phyloP scores from a whole-genome alignment of 306 rosid genomes.

The Heteromeles arbutifolia region DNA sequence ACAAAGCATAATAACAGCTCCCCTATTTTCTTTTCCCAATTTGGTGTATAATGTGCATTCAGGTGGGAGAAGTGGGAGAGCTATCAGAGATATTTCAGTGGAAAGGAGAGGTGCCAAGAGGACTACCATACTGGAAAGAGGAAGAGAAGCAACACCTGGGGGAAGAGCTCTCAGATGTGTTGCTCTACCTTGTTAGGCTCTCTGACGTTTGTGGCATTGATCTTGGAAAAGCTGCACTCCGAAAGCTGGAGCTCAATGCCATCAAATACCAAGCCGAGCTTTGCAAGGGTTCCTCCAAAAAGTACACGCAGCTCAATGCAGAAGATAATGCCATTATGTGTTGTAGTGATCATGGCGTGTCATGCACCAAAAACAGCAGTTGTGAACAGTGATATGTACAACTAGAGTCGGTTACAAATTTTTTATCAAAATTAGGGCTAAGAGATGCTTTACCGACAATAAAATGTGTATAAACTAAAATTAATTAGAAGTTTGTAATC shows the following conservation, averaged over 20 bases:
- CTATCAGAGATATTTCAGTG: conserved; percentile 91
- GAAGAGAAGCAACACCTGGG: conserved; percentile 78
- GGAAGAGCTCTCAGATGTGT: conserved; percentile 88
- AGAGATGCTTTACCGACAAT: too few relatives aligned
- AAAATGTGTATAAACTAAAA: too few relatives aligned
- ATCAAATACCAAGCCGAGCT: conserved; percentile 44
- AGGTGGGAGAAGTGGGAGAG: conserved; percentile 96
- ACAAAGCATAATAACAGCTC: background rate
- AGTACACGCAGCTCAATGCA: too few relatives aligned
- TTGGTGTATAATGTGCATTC: background rate
- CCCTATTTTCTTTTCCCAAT: too few relatives aligned
- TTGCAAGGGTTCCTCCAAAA: too few relatives aligned
- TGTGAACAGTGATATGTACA: too few relatives aligned
- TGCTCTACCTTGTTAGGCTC: conserved; percentile 80
- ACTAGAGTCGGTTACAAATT: too few relatives aligned
- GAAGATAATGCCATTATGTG: too few relatives aligned
- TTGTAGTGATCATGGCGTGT: too few relatives aligned
- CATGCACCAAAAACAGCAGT: too few relatives aligned
- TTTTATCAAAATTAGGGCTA: too few relatives aligned
- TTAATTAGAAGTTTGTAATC: too few relatives aligned
- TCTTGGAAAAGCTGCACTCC: conserved; percentile 82
- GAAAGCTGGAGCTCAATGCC: conserved; percentile 75
- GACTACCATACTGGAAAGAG: conserved; percentile 73
- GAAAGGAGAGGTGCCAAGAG: conserved; percentile 85
- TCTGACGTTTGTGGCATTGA: conserved; percentile 88